phyloP scores from a whole-genome alignment of 495 filamentous ascomycete species.

The Xylaria acuta region DNA sequence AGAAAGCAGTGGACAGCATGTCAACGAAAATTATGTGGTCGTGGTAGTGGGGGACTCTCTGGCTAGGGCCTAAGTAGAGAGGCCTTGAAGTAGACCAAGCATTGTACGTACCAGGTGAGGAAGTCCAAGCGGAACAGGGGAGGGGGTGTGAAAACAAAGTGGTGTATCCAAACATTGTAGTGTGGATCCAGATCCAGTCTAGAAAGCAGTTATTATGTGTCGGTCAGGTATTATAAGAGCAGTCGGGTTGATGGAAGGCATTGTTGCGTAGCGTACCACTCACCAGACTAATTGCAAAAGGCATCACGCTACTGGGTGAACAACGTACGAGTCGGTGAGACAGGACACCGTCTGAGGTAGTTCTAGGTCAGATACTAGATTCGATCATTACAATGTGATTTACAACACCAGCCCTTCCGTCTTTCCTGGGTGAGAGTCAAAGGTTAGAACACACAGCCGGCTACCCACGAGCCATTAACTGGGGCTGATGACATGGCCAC shows the following conservation, averaged over 20 bases:
- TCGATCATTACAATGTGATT: conserved; percentile 21
- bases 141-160: conserved; percentile 35
- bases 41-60: conserved; percentile 31
- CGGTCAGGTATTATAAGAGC: conserved; percentile 36
- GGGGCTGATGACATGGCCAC: conserved; percentile 47
- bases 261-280: conserved; percentile 37
- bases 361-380: conserved; percentile 17
- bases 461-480: conserved; percentile 41
- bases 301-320: conserved; percentile 29
- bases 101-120: conserved; percentile 28
- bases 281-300: conserved; percentile 25
- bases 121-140: conserved; percentile 37
- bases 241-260: conserved; percentile 43
- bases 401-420: conserved; percentile 6
- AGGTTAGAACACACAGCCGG: conserved; percentile 22
- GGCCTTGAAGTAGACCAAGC: conserved; percentile 28
- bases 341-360: conserved; percentile 23
- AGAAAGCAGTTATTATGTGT: conserved; percentile 41
- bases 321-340: conserved; percentile 31
- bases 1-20: conserved; percentile 36
- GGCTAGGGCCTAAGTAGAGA: conserved; percentile 35
- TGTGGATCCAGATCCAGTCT: conserved; percentile 39
- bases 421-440: conserved; percentile 27
- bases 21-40: conserved; percentile 36
- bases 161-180: conserved; percentile 37